These are phyloP conservation scores for Starmerella etchellsii DNA, from an alignment of 805 yeast species.

Conservation along the genomic window DNA sequence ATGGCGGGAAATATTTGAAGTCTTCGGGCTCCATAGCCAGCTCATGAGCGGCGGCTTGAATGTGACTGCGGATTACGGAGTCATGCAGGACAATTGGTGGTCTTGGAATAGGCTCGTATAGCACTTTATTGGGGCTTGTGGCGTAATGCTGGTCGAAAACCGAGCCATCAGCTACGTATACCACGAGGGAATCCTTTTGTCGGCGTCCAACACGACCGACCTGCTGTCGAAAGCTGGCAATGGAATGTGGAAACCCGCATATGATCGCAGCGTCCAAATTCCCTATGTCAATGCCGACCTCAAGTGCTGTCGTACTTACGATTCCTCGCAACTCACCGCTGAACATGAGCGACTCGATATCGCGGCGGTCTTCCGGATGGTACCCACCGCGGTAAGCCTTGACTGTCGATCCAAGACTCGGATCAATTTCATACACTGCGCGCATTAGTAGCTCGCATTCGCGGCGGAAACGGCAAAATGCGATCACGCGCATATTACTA, in stretches of 20 bases:
- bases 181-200: conserved; percentile 62
- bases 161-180: conserved; percentile 63
- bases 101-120: conserved; percentile 44
- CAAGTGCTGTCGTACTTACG: conserved; percentile 89
- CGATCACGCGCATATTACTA: conserved; percentile 63
- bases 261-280: conserved; percentile 80
- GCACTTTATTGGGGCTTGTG: conserved; percentile 48
- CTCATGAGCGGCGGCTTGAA: conserved; percentile 92
- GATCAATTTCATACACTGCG: conserved; percentile 44
- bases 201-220: conserved; percentile 96
- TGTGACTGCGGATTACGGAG: conserved; percentile 54
- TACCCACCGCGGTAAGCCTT: conserved; percentile 84
- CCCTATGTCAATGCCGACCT: conserved; percentile 90
- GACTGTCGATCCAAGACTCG: conserved; percentile 26
- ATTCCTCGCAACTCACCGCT: conserved; percentile 74
- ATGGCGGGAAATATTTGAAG: conserved; percentile 39
- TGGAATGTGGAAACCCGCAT: conserved; percentile 84
- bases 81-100: conserved; percentile 50
- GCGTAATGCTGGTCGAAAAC: conserved; percentile 82
- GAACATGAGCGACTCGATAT: conserved; percentile 83
- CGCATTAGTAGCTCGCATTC: conserved; percentile 82
- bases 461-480: conserved; percentile 75
- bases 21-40: conserved; percentile 50
- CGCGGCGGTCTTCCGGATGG: conserved; percentile 69
- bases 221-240: conserved; percentile 84